Conservation (phyloP, 768 basidiomycete species). For the Mycena epipterygia region DNA sequence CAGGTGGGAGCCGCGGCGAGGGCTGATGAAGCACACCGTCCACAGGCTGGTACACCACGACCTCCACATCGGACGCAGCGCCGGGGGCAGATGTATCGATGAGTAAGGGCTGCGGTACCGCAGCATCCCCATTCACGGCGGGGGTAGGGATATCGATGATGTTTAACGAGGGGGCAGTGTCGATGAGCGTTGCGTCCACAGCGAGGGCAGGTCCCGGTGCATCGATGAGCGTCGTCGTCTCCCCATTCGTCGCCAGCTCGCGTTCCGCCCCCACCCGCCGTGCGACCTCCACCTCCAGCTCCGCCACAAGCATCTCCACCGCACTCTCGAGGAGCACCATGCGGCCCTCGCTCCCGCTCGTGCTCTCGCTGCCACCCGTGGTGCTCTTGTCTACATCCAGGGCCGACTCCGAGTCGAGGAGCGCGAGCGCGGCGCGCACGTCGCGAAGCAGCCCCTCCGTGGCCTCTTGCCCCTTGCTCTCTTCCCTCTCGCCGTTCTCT, state of each 20-base stretch:
- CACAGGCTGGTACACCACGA: too few relatives aligned
- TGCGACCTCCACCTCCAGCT: constrained; percentile 57
- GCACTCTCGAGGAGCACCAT: constrained; percentile 63
- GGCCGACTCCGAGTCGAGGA: constrained; percentile 38
- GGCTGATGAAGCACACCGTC: constrained; percentile 1
- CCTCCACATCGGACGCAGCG: too few relatives aligned
- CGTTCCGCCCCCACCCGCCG: not conserved
- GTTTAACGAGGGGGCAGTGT: too few relatives aligned
- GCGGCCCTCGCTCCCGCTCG: constrained; percentile 66
- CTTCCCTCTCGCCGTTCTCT: constrained; percentile 6
- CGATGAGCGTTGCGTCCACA: too few relatives aligned
- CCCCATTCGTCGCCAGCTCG: not conserved
- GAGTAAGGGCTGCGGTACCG: too few relatives aligned
- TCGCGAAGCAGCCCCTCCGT: constrained; percentile 38
- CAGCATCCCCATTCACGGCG: too few relatives aligned
- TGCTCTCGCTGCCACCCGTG: constrained; percentile 21
- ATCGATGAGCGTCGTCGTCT: not conserved
- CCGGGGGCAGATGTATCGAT: too few relatives aligned
- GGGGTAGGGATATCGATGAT: too few relatives aligned
- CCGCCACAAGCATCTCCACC: constrained; percentile 65
- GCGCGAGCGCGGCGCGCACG: constrained; percentile 47
- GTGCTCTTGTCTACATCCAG: too few relatives aligned
- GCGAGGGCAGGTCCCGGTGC: too few relatives aligned
- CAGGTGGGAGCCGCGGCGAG: not conserved
- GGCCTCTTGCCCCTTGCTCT: constrained; percentile 11